Evolutionary conservation across 805 yeast genomes (phyloP).

Genomic region (Saturnispora mendoncae): DNA sequence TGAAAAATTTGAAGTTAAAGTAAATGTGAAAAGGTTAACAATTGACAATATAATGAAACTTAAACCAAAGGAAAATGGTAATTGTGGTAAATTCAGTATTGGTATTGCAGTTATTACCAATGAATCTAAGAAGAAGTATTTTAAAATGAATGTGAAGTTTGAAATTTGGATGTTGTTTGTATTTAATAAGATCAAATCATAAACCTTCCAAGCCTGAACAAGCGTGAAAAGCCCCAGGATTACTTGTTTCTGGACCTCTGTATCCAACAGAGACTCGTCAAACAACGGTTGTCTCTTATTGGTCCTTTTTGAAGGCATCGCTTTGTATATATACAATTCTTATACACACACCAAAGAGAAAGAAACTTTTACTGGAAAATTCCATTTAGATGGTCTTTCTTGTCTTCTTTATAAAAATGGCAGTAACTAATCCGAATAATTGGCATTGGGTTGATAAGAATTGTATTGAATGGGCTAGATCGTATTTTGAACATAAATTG

Average conservation of each 20-base stretch:
- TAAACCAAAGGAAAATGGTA: conserved; percentile 46
- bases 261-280: conserved; percentile 58
- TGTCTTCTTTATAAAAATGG: conserved; percentile 43
- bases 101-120: conserved; percentile 51
- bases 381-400: not conserved
- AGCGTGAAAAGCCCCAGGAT: conserved; percentile 56
- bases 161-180: conserved; percentile 19
- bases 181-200: conserved; percentile 56
- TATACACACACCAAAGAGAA: not conserved
- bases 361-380: not conserved
- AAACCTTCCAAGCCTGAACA: conserved; percentile 81
- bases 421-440: conserved; percentile 91
- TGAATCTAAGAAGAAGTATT: conserved; percentile 69
- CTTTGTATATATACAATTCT: not conserved
- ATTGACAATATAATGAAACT: conserved; percentile 41
- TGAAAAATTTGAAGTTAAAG: conserved; percentile 43
- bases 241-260: conserved; percentile 67
- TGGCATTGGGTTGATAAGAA: conserved; percentile 99
- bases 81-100: not conserved
- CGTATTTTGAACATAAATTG: conserved; percentile 59
- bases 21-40: conserved; percentile 42
- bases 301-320: not conserved
- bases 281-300: conserved; percentile 35
- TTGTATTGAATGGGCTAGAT: conserved; percentile 84
- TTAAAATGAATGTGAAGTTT: conserved; percentile 42